Evolutionary conservation across 768 basidiomycete species (phyloP), one percentile per base, ranked within the genome.

Genomic region (Pilatotrama ljubarskyi): DNA sequence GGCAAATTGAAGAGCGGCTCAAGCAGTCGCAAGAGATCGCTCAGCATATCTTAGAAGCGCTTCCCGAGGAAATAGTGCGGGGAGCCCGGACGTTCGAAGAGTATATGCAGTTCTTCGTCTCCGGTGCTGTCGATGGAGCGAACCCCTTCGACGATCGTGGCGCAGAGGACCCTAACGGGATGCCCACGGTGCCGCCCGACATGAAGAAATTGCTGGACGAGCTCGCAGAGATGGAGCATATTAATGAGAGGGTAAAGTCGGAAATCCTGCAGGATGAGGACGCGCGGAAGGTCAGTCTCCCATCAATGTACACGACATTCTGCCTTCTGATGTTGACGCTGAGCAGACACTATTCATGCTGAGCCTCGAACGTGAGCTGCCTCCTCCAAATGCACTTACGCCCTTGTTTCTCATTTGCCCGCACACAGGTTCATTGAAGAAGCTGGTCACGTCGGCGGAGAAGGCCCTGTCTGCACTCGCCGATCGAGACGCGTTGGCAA

Each of bases 221-320:
- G 20, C 71, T 81, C 32, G 72, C 68, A 35, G 63, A 71, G n/a
- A 62, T 62, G 25, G 74, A 72, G 47, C 66, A 63, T 8, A 66
- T 78, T 58, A 66, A 69, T 14, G 74, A 75, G 42, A 51, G 63
- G 25, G 53, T 73, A 40, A 79, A 77, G 68, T 24, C 61, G 49
- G 80, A 81, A 61, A 71, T 82, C 7, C 65, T 83, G 64, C 68
- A 71, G 35, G 81, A 83, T 47, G 68, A 62, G 0, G 78, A 78
- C 46, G 70, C 77, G 4, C 70, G 79, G 18, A 78, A 76, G 69
- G 80, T 81, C 51, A 57, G 76, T 69, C 29, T 38, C 29, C 58
- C 17, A 14, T 5, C 32, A 8, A 47, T 2, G 22, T 17, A n/a
- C 24, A 41, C 40, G 14, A 26, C 17, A 20, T 26, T 13, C 14